These are phyloP conservation scores for Monosporascus ibericus DNA, from an alignment of 2,329 filamentous ascomycete genomes.

Conservation along the genomic window DNA sequence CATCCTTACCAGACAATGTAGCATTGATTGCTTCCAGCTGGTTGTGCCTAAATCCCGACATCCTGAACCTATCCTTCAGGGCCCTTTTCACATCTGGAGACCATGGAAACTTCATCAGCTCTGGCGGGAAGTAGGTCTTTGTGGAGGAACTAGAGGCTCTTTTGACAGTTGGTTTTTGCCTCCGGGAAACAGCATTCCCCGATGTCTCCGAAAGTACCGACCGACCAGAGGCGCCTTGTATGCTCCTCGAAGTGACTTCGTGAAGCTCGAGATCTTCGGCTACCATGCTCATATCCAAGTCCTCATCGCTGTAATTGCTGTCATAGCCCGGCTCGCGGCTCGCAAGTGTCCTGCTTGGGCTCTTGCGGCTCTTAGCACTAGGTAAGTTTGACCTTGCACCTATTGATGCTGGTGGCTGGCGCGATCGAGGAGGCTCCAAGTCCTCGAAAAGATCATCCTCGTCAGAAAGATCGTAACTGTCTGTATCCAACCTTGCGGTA, in stretches of 20 bases:
- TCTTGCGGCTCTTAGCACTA: constrained; percentile 12
- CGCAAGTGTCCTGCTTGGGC: constrained; percentile 12
- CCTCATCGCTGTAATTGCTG: constrained; percentile 44
- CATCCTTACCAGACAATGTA: constrained; percentile 78
- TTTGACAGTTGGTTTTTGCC: constrained; percentile 26
- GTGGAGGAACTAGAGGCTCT: constrained; percentile 23
- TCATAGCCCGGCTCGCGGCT: constrained; percentile 16
- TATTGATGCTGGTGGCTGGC: constrained; percentile 4
- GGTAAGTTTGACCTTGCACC: constrained; percentile 6
- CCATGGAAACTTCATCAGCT: constrained; percentile 68
- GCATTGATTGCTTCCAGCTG: constrained; percentile 96
- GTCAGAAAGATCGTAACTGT: constrained; percentile 28
- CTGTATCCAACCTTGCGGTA: constrained; percentile 6
- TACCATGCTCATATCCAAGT: constrained; percentile 44
- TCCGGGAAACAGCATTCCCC: constrained; percentile 35
- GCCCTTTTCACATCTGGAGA: constrained; percentile 75
- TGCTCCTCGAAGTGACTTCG: constrained; percentile 27
- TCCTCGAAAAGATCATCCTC: constrained; percentile 24
- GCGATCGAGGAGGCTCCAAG: constrained; percentile 8
- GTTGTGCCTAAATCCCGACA: constrained; percentile 82
- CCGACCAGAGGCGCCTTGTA: constrained; percentile 20
- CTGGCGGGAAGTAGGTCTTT: constrained; percentile 36
- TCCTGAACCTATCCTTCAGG: constrained; percentile 77
- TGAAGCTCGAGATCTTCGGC: constrained; percentile 44
- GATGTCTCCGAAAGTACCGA: constrained; percentile 41